Percentiles rank a stretch among this genome's conserved stretches.
phyloP scores from a whole-genome alignment of 192 early-diverging fungal genomes.

The Phlyctochytrium planicorne region DNA sequence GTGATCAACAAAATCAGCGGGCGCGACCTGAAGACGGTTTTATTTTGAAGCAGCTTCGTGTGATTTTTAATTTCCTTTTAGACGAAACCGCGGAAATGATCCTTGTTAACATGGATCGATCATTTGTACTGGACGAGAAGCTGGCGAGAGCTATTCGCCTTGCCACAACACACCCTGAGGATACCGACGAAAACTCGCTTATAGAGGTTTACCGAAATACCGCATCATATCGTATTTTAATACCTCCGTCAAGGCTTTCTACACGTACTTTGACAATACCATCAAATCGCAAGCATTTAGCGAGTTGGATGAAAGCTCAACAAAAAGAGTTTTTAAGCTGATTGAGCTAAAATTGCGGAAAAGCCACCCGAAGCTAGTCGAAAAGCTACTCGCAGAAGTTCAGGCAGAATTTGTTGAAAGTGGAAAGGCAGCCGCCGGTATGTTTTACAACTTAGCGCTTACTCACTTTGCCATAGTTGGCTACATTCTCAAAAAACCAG shows the following conservation, averaged over 20 bases:
- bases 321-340: slow-evolving; percentile 30
- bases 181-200: neutral
- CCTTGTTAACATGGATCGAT: slow-evolving; percentile 36
- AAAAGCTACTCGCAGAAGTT: slow-evolving; percentile 46
- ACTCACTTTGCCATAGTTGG: slow-evolving; percentile 46
- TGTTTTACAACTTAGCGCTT: neutral
- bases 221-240: neutral
- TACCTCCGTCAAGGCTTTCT: slow-evolving; percentile 41
- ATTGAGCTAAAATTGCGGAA: slow-evolving; percentile 42
- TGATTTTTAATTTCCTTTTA: slow-evolving; percentile 1
- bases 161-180: neutral
- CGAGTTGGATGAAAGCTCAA: slow-evolving; percentile 30
- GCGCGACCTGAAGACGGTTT: slow-evolving; percentile 13
- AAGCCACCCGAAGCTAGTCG: slow-evolving; percentile 27
- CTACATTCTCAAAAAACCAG: slow-evolving; percentile 44
- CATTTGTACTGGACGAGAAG: slow-evolving; percentile 27
- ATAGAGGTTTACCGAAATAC: slow-evolving; percentile 1
- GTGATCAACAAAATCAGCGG: slow-evolving; percentile 48
- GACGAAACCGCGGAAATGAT: slow-evolving; percentile 41
- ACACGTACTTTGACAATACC: slow-evolving; percentile 50
- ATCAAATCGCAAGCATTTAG: slow-evolving; percentile 45
- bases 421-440: slow-evolving; percentile 49
- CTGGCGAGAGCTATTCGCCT: slow-evolving; percentile 5
- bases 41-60: too few relatives aligned
- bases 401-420: slow-evolving; percentile 46